These are phyloP conservation scores for Neurospora terricola DNA, from an alignment of 495 filamentous ascomycete genomes.

Conservation along the genomic window DNA sequence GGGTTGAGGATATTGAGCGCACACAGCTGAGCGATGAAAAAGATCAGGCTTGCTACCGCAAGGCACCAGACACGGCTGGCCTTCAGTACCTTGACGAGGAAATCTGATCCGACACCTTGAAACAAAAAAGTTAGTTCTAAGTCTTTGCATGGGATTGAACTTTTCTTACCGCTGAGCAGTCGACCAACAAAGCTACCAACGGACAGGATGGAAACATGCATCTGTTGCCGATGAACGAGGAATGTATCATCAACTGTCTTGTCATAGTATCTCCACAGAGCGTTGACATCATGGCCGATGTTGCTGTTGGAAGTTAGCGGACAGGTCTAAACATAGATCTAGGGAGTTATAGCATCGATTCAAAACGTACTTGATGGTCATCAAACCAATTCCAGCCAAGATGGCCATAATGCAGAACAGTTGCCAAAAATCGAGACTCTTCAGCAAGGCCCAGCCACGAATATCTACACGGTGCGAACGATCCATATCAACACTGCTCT, in stretches of 20 bases:
- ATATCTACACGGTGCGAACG: conserved; percentile 73
- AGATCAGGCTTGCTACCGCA: conserved; percentile 64
- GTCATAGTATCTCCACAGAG: conserved; percentile 76
- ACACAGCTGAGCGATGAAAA: conserved; percentile 69
- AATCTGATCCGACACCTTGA: conserved; percentile 80
- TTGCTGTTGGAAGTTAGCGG: conserved; percentile 54
- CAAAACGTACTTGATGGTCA: conserved; percentile 90
- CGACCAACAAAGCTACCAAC: conserved; percentile 75
- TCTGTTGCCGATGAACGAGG: conserved; percentile 72
- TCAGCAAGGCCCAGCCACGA: conserved; percentile 71
- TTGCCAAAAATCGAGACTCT: conserved; percentile 77
- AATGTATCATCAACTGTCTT: conserved; percentile 60
- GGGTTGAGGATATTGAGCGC: conserved; percentile 76
- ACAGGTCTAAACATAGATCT: not conserved
- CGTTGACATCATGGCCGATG: conserved; percentile 81
- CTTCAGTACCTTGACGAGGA: conserved; percentile 68
- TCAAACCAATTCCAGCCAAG: conserved; percentile 83
- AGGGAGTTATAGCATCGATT: not conserved
- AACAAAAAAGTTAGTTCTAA: conserved; percentile 5
- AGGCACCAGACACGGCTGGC: conserved; percentile 86
- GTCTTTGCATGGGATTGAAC: not conserved
- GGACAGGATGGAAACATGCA: conserved; percentile 90
- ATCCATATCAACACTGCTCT: conserved; percentile 47
- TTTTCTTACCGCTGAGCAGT: conserved; percentile 53
- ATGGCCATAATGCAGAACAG: conserved; percentile 77